Conservation (phyloP, 2,329 filamentous ascomycete species). For the Nigrograna mackinnonii region DNA sequence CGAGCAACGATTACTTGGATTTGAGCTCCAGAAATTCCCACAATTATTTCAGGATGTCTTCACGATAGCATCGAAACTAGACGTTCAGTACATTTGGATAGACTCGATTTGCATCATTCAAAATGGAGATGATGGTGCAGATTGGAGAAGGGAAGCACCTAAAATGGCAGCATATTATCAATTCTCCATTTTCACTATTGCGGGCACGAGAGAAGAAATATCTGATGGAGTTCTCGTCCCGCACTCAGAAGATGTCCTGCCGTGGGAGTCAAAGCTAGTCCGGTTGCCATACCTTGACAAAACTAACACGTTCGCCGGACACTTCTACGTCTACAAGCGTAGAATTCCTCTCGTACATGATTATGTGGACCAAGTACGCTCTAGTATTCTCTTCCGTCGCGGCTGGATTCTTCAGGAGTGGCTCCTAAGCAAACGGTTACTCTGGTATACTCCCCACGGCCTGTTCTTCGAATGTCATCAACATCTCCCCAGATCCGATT, state of each 20-base stretch:
- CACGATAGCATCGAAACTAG: background rate
- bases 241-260: background rate
- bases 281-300: constrained; percentile 4
- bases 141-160: constrained; percentile 1
- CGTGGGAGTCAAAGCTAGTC: constrained; percentile 2
- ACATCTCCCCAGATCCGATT: constrained; percentile 1
- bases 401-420: constrained; percentile 7
- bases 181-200: constrained; percentile 4
- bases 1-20: background rate
- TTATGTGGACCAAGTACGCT: constrained; percentile 1
- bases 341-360: background rate
- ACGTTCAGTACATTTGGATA: constrained; percentile 3
- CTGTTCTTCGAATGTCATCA: constrained; percentile 5
- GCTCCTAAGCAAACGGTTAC: constrained; percentile 4
- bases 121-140: background rate
- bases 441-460: constrained; percentile 4
- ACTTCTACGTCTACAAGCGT: constrained; percentile 3
- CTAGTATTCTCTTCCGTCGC: constrained; percentile 3
- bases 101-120: constrained; percentile 6
- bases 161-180: constrained; percentile 4
- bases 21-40: background rate
- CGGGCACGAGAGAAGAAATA: constrained; percentile 3
- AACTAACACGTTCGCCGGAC: background rate
- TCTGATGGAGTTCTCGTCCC: constrained; percentile 1
- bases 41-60: constrained; percentile 1